Percentiles rank a stretch among this genome's conserved stretches.
phyloP scores from a whole-genome alignment of 1,139 yeast genomes.

The Kodamaea sp. region DNA sequence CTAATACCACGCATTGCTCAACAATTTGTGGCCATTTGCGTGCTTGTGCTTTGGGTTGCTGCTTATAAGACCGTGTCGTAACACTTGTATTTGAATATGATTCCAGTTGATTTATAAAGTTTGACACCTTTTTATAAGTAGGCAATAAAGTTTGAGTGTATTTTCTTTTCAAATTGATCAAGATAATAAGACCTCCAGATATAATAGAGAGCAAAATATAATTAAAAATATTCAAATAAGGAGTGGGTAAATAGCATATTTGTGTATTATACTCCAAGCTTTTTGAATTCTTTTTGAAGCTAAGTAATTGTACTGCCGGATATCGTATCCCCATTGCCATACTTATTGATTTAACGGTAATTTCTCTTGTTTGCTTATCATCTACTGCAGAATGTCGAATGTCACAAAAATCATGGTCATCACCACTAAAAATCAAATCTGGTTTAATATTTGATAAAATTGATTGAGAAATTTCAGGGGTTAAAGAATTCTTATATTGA shows the following conservation, averaged over 20 bases:
- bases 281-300: constrained; percentile 24
- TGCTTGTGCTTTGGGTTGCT: constrained; percentile 14
- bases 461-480: constrained; percentile 23
- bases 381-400: constrained; percentile 25
- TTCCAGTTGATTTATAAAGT: constrained; percentile 7
- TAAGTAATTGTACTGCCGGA: constrained; percentile 53
- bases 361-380: constrained; percentile 28
- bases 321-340: constrained; percentile 57
- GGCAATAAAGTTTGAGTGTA: constrained; percentile 10
- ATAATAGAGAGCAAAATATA: constrained; percentile 39
- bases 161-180: constrained; percentile 31
- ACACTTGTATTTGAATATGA: not conserved
- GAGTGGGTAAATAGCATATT: constrained; percentile 48
- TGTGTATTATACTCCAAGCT: constrained; percentile 33
- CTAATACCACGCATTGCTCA: constrained; percentile 10
- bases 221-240: constrained; percentile 40
- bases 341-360: constrained; percentile 54
- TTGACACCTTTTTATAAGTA: constrained; percentile 7
- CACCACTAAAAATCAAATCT: constrained; percentile 45
- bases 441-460: constrained; percentile 36
- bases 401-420: constrained; percentile 57
- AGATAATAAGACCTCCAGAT: constrained; percentile 27
- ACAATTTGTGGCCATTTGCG: constrained; percentile 6
- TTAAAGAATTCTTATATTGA: constrained; percentile 52
- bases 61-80: constrained; percentile 3